Evolutionary conservation across 2,329 filamentous ascomycete genomes (phyloP).

Genomic region (Gnomoniopsis smithogilvyi): DNA sequence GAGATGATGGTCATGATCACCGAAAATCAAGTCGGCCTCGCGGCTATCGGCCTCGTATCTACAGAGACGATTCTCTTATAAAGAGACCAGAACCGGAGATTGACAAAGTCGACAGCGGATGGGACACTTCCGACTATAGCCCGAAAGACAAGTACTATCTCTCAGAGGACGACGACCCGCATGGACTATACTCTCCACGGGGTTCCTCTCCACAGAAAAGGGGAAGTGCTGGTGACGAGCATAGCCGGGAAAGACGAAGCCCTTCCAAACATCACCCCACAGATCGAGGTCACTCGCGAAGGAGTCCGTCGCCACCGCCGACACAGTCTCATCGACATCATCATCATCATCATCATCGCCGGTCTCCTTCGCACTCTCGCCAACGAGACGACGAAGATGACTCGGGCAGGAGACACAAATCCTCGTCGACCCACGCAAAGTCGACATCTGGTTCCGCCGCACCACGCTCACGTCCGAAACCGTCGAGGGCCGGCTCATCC

Average conservation of each 20-base stretch:
- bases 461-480: conserved; percentile 9
- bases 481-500: conserved; percentile 15
- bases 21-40: conserved; percentile 6
- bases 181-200: conserved; percentile 3
- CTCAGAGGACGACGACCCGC: conserved; percentile 16
- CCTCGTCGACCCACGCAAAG: conserved; percentile 1
- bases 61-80: conserved; percentile 13
- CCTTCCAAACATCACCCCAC: conserved; percentile 1
- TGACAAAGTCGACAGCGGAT: background rate
- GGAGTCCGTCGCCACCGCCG: background rate
- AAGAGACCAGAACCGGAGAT: background rate
- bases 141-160: conserved; percentile 21
- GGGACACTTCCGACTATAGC: conserved; percentile 20
- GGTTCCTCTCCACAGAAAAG: background rate
- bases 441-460: background rate
- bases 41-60: conserved; percentile 1
- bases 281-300: background rate
- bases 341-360: background rate
- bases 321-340: conserved; percentile 5
- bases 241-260: background rate
- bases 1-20: conserved; percentile 1
- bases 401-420: background rate
- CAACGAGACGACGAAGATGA: background rate
- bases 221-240: background rate
- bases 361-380: conserved; percentile 6